Base-by-base conservation (phyloP, 805 yeast genomes). In the Tetrapisispora namnaoensis region DNA sequence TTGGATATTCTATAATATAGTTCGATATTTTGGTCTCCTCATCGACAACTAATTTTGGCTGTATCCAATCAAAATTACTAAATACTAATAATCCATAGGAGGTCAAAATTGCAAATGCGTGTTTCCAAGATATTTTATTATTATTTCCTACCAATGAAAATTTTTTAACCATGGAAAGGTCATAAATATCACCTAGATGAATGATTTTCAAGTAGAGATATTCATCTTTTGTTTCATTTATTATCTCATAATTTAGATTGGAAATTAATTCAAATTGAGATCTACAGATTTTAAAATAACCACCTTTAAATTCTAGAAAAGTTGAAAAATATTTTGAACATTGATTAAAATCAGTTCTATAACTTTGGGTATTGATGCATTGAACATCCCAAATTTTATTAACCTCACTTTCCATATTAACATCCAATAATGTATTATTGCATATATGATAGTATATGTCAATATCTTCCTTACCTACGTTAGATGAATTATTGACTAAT, bases 81-180 rank as follows among this genome's bases (percentile, higher is more conserved):
- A 71, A 77, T 30, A 77, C 61, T 14, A 76, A 62, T 20, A 77
- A 53, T 1, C 82, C 82, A 51, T 74, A 68, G 0, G 76, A 63
- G 0, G 82, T 78, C 43, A 78, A 57, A n/a, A 77, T 59, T 22
- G 73, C 77, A 54, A 64, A 72, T 48, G 71, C 71, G 35, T 65
- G 69, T 49, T 65, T 74, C 80, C 79, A 75, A 16, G 55, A 51
- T 13, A 57, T 60, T 44, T 54, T 58, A 35, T 50, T 60, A 66
- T 52, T 61, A 63, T 34, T 53, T 2, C 48, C 45, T 11, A 39
- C 39, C 14, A 47, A 21, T 10, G 46, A 42, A 43, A 38, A 47
- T 28, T 47, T 47, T 20, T 47, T 47, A 16, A n/a, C 32, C 2
- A 16, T 13, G 9, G 18, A 8, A n/a, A 66, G 55, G 52, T 75